Base-by-base conservation (phyloP, 495 filamentous ascomycete species). In the Aspergillus heteromorphus region DNA sequence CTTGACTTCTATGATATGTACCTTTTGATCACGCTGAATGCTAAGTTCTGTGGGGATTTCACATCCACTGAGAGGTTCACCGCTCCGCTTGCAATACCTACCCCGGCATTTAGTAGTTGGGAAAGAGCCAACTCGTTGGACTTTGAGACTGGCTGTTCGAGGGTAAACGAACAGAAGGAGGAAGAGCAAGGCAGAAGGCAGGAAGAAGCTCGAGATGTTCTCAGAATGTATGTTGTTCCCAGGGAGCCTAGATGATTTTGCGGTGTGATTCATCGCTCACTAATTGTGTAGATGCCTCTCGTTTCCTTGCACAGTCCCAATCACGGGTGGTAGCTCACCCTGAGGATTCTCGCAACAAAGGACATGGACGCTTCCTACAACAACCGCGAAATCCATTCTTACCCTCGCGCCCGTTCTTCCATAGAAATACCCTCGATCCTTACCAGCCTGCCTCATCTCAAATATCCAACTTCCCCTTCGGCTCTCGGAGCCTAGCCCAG, bases 281-380 rank as follows among this genome's bases (percentile, higher is more conserved):
- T 40, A 36, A 25, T 56, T 29, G 48, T 40, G 9, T 19, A 98
- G 93, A 98, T 87, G 93, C 93, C 61, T 97, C 95, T 50, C 87
- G 87, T 48, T 98, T 98, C 68, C 85, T 98, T 57, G 91, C 93
- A 47, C 93, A 98, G 81, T 97, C 93, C 50, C 92, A 97, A 74
- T 95, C 93, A 30, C 85, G 91, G 48, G 73, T 90, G 81, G 79
- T 73, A 76, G 86, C 68, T 70, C 83, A 84, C 58, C 77, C 80
- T 19, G 86, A 88, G 45, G 81, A 78, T 56, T 53, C 67, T 68
- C 74, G 76, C 47, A 65, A 74, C 59, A 77, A 75, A 53, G 77
- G 74, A 29, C 66, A 74, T 60, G 77, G 78, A 49, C 73, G 76
- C 29, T 72, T 69, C 31, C 72, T 65, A 53, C 66, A 65, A 40